Conservation (phyloP, 257 asterid species). For the Solanum lycopersicoides region DNA sequence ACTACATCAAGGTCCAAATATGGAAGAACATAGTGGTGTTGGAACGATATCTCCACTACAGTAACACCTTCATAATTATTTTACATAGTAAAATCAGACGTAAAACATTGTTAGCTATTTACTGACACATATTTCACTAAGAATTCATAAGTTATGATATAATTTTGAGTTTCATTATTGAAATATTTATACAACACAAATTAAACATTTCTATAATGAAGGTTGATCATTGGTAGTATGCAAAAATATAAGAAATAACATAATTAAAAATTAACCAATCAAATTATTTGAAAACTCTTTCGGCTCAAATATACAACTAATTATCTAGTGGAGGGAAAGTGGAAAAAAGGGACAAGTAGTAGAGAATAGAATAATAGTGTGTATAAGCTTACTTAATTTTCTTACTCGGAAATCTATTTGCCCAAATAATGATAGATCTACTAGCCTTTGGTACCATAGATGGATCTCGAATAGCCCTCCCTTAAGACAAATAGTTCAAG, state of each 20-base stretch:
- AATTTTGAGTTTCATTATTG: background rate
- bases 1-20: background rate
- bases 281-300: background rate
- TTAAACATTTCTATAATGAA: no score
- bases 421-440: no score
- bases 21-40: background rate
- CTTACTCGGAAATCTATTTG: no score
- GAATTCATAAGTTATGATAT: background rate
- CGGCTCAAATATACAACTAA: background rate
- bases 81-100: background rate
- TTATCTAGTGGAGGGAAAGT: background rate
- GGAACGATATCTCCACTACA: background rate
- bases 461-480: no score
- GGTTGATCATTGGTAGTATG: no score
- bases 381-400: no score
- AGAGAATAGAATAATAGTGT: no score
- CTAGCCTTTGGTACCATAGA: no score
- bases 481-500: no score
- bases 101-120: no score
- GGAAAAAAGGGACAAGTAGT: background rate
- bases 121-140: background rate
- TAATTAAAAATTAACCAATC: background rate
- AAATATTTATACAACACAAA: background rate
- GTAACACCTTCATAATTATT: background rate
- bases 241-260: background rate